Evolutionary conservation across 768 basidiomycete species (phyloP).

Genomic region (Gautieria morchelliformis): DNA sequence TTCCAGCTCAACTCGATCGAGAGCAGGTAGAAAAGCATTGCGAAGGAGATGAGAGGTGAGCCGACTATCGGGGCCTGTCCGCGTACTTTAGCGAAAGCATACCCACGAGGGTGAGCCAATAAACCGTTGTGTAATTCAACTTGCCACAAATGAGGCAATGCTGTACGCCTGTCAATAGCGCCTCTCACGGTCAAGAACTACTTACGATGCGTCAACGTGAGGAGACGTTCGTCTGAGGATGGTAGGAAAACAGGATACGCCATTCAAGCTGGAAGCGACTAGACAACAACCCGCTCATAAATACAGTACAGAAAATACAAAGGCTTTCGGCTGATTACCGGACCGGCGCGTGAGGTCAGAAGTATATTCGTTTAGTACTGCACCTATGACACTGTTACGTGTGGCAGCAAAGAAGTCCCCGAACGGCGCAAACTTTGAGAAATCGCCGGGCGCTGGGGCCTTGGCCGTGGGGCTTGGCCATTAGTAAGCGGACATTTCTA

Average conservation of each 20-base stretch:
- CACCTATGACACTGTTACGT: too few species aligned
- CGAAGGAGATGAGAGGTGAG: slow-evolving; percentile 7
- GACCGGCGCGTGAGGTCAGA: too few species aligned
- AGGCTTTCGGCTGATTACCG: too few species aligned
- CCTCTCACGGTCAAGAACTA: background rate
- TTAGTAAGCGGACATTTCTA: too few species aligned
- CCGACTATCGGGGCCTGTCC: slow-evolving; percentile 8
- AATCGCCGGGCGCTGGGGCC: too few species aligned
- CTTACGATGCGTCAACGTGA: background rate
- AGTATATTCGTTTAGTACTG: too few species aligned
- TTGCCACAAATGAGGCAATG: slow-evolving; percentile 7
- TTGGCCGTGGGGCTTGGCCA: too few species aligned
- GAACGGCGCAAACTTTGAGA: too few species aligned
- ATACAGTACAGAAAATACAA: too few species aligned
- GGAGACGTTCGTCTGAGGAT: background rate
- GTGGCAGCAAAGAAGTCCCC: too few species aligned
- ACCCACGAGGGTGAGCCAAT: too few species aligned
- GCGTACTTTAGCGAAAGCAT: too few species aligned
- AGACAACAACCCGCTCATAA: background rate
- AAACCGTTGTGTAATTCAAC: slow-evolving; percentile 14
- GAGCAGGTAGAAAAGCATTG: slow-evolving; percentile 10
- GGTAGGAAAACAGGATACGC: background rate
- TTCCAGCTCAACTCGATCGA: slow-evolving; percentile 11
- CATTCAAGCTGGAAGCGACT: background rate
- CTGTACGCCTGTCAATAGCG: background rate